A percentile compares a stretch with the other conserved stretches of the same genome.
These are phyloP conservation scores for Dryadomyces quercivorus DNA, from an alignment of 2,329 filamentous ascomycete genomes.

Conservation along the genomic window DNA sequence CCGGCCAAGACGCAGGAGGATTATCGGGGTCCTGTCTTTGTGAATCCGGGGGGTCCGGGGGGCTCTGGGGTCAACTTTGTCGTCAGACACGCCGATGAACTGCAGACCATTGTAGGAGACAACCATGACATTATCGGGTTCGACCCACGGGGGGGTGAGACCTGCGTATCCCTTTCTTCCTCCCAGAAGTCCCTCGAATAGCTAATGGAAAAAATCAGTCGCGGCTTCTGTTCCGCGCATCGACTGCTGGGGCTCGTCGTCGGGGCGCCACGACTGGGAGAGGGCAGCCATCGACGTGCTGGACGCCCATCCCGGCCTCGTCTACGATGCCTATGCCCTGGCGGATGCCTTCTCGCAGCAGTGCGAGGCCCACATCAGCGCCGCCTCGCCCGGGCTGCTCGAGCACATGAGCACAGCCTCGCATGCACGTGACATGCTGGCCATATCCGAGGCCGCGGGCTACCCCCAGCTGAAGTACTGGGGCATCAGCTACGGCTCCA, in stretches of 20 bases:
- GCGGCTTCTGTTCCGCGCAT: slow-evolving; percentile 35
- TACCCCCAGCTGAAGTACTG: slow-evolving; percentile 33
- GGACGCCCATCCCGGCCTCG: slow-evolving; percentile 32
- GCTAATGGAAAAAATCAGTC: too few species aligned
- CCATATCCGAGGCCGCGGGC: slow-evolving; percentile 28
- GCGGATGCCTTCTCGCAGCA: slow-evolving; percentile 27
- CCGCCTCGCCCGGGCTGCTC: slow-evolving; percentile 20
- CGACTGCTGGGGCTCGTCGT: slow-evolving; percentile 34
- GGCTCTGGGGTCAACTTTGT: slow-evolving; percentile 29
- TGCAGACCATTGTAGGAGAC: slow-evolving; percentile 32
- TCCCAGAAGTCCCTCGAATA: too few species aligned
- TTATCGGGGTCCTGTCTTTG: slow-evolving; percentile 23
- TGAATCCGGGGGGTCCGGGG: slow-evolving; percentile 33
- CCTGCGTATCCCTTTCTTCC: too few species aligned
- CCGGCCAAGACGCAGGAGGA: slow-evolving; percentile 15
- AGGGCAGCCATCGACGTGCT: slow-evolving; percentile 29
- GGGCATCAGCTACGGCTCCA: slow-evolving; percentile 42
- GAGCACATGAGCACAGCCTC: slow-evolving; percentile 29
- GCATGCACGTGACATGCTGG: slow-evolving; percentile 33
- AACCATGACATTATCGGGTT: slow-evolving; percentile 38
- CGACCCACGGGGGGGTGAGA: slow-evolving; percentile 33
- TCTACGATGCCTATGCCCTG: slow-evolving; percentile 31
- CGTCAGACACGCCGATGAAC: slow-evolving; percentile 17
- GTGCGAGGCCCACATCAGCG: slow-evolving; percentile 28
- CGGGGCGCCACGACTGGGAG: slow-evolving; percentile 29